Evolutionary conservation across 495 filamentous ascomycete genomes (phyloP).

Genomic region (Acidiella bohemica): DNA sequence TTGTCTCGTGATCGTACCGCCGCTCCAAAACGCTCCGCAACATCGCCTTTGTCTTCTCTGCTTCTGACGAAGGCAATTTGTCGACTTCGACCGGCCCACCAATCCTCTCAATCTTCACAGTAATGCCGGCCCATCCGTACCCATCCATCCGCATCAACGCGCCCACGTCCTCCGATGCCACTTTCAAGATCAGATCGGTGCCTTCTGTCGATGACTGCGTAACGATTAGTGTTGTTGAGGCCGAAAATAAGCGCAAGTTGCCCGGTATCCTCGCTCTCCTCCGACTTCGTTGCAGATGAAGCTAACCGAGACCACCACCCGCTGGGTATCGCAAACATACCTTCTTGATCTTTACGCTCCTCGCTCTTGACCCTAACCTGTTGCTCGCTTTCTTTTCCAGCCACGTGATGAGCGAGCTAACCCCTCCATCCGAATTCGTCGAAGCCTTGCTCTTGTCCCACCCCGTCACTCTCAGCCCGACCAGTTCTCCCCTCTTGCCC

Average conservation of each 20-base stretch:
- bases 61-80: conserved; percentile 24
- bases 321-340: conserved; percentile 51
- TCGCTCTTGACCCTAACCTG: conserved; percentile 37
- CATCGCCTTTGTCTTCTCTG: conserved; percentile 57
- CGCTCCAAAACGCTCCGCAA: conserved; percentile 47
- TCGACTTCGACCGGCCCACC: conserved; percentile 5
- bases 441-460: conserved; percentile 66
- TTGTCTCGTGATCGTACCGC: conserved; percentile 55
- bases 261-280: conserved; percentile 31
- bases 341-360: conserved; percentile 60
- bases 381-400: conserved; percentile 63
- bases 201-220: conserved; percentile 26
- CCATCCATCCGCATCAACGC: conserved; percentile 14
- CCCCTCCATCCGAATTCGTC: conserved; percentile 53
- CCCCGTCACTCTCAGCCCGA: conserved; percentile 45
- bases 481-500: conserved; percentile 7
- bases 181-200: conserved; percentile 13
- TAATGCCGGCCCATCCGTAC: conserved; percentile 15
- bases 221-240: too few species aligned
- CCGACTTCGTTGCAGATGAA: too few species aligned
- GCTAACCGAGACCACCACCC: too few species aligned
- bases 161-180: conserved; percentile 14
- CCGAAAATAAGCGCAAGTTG: conserved; percentile 1
- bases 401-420: conserved; percentile 57
- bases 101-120: conserved; percentile 8